Evolutionary conservation across 1,284 basidiomycete genomes (phyloP).

Genomic region (Tilletia walkeri): DNA sequence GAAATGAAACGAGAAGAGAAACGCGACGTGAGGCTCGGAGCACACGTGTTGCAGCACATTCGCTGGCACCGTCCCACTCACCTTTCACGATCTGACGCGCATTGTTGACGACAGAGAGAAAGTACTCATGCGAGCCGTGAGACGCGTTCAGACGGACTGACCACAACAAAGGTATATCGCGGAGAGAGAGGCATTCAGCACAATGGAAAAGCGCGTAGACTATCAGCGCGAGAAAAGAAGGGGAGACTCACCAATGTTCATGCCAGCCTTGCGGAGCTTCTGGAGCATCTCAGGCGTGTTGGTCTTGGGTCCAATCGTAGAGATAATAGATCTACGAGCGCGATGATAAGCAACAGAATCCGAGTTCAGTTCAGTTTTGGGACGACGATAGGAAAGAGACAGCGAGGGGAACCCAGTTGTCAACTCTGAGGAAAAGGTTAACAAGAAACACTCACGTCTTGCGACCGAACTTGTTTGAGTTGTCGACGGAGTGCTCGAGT

Average conservation of each 20-base stretch:
- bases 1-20: not conserved
- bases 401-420: not conserved
- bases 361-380: too few relatives aligned
- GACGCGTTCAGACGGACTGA: conserved; percentile 53
- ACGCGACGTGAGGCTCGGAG: not conserved
- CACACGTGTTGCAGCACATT: not conserved
- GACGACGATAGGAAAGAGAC: too few relatives aligned
- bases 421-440: not conserved
- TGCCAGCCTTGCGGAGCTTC: conserved; percentile 50
- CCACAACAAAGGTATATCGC: not conserved
- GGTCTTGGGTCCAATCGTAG: conserved; percentile 55
- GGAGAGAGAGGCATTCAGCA: not conserved
- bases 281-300: conserved; percentile 51
- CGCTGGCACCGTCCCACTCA: not conserved
- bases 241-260: conserved; percentile 49
- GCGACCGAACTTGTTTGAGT: conserved; percentile 51
- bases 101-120: conserved; percentile 54
- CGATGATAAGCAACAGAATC: too few relatives aligned
- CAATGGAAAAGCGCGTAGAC: not conserved
- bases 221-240: not conserved
- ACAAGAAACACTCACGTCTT: conserved; percentile 45
- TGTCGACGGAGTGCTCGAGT: conserved; percentile 45
- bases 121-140: conserved; percentile 54
- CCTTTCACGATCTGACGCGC: conserved; percentile 41
- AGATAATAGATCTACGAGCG: conserved; percentile 48